phyloP scores from a whole-genome alignment of 1,139 yeast genomes.

The Yamadazyma atlantica region DNA sequence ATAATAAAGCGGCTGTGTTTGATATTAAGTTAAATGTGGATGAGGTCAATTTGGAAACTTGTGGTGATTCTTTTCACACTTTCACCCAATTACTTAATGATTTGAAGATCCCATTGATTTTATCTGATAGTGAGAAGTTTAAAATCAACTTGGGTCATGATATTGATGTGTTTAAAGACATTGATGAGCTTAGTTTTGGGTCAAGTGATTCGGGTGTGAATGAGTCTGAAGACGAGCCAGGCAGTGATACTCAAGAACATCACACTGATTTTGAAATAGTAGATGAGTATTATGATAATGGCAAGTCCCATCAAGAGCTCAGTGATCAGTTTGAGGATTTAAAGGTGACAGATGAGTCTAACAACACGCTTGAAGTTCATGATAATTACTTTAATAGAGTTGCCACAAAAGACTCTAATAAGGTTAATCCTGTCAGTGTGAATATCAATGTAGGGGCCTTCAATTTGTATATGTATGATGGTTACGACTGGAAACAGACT shows the following conservation, averaged over 20 bases:
- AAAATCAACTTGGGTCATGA: conserved; percentile 33
- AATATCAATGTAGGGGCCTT: conserved; percentile 25
- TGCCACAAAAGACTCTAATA: conserved; percentile 5
- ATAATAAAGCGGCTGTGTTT: conserved; percentile 24
- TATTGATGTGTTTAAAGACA: conserved; percentile 48
- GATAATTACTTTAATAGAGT: conserved; percentile 47
- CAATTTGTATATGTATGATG: conserved; percentile 69
- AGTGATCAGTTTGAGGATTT: conserved; percentile 11
- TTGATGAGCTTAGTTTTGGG: conserved; percentile 39
- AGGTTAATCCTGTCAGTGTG: conserved; percentile 28
- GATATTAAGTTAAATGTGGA: conserved; percentile 53
- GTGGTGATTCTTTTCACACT: conserved; percentile 85
- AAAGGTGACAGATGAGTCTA: conserved; percentile 6
- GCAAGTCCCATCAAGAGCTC: conserved; percentile 4
- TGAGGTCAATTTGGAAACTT: conserved; percentile 53
- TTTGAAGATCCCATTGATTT: conserved; percentile 64
- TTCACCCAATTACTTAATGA: conserved; percentile 68
- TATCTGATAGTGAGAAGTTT: conserved; percentile 58
- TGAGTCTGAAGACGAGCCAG: background rate
- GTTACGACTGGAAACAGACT: conserved; percentile 89
- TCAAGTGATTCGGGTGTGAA: background rate
- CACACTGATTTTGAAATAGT: conserved; percentile 19
- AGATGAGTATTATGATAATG: conserved; percentile 23
- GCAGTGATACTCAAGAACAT: background rate
- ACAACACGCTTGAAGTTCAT: conserved; percentile 21